Base-by-base conservation (phyloP, 371 early-diverging fungal genomes). In the Apophysomyces elegans region DNA sequence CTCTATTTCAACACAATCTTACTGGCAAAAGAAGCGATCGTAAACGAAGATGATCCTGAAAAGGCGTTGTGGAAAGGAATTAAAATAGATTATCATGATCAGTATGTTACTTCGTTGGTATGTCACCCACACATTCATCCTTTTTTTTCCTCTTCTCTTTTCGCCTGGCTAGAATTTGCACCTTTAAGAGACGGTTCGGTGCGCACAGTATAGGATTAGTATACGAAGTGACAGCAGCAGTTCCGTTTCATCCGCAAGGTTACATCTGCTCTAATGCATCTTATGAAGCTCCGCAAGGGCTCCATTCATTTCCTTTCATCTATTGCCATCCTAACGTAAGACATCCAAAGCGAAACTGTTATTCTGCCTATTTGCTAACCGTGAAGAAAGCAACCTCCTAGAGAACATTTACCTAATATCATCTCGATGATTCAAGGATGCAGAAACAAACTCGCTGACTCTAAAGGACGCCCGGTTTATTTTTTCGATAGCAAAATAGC, bases 231-330 rank as follows among this genome's bases (percentile, higher is more conserved):
- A 76, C 80, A 11, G 58, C 71, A 11, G 72, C 75, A 9, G 75
- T 76, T 0, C 84, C 84, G 4, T 90, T 87, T 59, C 73, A 84
- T 47, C 75, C 77, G 1, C 71, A 81, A 38, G 90, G 90, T 0
- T 88, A 85, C 63, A 77, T 83, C 2, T 81, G 81, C 56, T 65
- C 75, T 16, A 76, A 62, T n/a, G 73, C 77, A 1, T 72, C 83
- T 0, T 90, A 88, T 63, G 85, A 87, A 56, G 61, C 85, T n/a
- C 88, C 88, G 2, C 84, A 84, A 21, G 90, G 88, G 0, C 67
- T 87, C 35, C 84, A 87, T 58, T 90, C 90, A 1, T 90, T 90
- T 62, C 90, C 88, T 11, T 88, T 84, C 47, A 88, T 90, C 59
- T 90, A 84, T 59, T 81, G 85, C 62, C 81, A 84, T 66, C 90